Percentiles rank a stretch among this genome's conserved stretches.
Evolutionary conservation across 129 eudicot genomes (phyloP).

Genomic region (Flaveria linearis): DNA sequence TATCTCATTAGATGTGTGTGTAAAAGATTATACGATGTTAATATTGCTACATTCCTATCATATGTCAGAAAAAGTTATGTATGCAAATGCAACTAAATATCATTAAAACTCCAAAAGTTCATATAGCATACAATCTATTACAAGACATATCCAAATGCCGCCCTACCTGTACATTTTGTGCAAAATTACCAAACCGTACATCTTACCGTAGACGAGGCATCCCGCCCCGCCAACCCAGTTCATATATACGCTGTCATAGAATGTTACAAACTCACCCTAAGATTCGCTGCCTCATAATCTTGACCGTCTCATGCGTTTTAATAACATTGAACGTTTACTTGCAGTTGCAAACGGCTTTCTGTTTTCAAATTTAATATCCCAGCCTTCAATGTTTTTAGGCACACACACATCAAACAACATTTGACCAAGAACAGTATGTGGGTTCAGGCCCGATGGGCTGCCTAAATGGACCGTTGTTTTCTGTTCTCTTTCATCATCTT

Average conservation of each 20-base stretch:
- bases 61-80: too few species aligned
- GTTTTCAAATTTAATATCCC: constrained; percentile 84
- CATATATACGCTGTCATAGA: constrained; percentile 16
- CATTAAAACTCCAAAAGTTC: neutral
- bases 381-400: constrained; percentile 85
- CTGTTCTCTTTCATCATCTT: constrained; percentile 46
- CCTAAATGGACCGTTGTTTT: neutral
- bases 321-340: constrained; percentile 45
- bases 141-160: constrained; percentile 15
- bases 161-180: constrained; percentile 38
- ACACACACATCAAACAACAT: constrained; percentile 49
- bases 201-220: neutral
- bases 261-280: neutral
- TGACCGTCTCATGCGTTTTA: constrained; percentile 64
- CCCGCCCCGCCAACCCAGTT: neutral
- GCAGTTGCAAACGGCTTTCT: constrained; percentile 61
- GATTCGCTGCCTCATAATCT: constrained; percentile 50
- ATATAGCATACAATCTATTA: neutral
- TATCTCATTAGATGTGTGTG: too few species aligned
- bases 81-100: too few species aligned
- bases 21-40: too few species aligned
- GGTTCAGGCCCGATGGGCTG: constrained; percentile 11
- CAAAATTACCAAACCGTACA: constrained; percentile 25
- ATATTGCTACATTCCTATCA: too few species aligned
- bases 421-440: constrained; percentile 21